Base-by-base conservation (phyloP, 768 basidiomycete genomes). In the Suillus ampliporus region DNA sequence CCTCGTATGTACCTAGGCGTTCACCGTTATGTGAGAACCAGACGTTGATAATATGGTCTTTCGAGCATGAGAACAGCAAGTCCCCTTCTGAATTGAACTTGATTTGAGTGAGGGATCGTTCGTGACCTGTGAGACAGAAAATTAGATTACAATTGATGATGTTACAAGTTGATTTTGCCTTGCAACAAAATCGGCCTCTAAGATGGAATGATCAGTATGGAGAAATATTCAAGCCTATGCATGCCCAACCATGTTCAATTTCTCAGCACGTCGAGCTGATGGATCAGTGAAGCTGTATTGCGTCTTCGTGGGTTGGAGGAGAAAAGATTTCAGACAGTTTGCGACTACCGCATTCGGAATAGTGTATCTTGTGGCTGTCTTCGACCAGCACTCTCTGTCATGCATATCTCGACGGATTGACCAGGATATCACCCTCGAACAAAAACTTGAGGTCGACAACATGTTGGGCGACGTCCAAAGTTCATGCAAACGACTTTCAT, bases 21-120 rank as follows among this genome's bases (percentile, higher is more conserved):
- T 99, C 97, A 57, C 97, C 97, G 70, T 99, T 99, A 71, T 97
- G 94, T 14, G 95, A 90, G 76, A 86, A 97, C 97, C 97, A 99
- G 57, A 94, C 95, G 74, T 97, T 98, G 76, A 98, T 92, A 68
- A 93, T 76, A 70, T 91, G 86, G 76, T 99, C 97, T 84, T 99
- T 99, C 69, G 94, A 95, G 73, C 91, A 94, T 26, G 95, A 90
- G 78, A 99, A 97, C 57, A 99, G 83, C 17, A 99, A 84, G 78
- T 99, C 97, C 67, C 97, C 97, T 73, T 99, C 97, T 58, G 83
- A 77, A 80, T 98, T 99, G 84, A 94, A 99, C 81, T 94, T 95
- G 85, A 98, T 92, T 80, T 98, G 95, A 9, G 96, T 98, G 71
- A 99, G 82, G 57, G 97, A 92, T 72, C 97, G 94, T 82, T 98